Evolutionary conservation across 2,329 filamentous ascomycete species (phyloP).

Genomic region (Orbilia quercus): DNA sequence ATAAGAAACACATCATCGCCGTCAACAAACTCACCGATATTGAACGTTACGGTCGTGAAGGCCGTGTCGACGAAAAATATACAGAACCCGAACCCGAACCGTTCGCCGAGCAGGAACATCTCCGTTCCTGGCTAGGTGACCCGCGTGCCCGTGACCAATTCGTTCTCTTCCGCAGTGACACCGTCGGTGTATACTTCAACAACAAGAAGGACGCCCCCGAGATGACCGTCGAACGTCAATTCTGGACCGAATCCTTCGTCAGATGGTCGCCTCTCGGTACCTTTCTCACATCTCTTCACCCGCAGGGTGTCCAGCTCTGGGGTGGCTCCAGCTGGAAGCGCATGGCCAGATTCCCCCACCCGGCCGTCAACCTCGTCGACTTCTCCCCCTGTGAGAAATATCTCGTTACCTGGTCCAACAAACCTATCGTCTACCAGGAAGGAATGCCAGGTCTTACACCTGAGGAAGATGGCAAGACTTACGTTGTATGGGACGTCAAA

Average conservation of each 20-base stretch:
- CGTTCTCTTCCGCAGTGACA: slow-evolving; percentile 90
- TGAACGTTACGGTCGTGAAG: slow-evolving; percentile 93
- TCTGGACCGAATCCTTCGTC: slow-evolving; percentile 98
- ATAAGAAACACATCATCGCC: slow-evolving; percentile 94
- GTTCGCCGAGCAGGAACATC: slow-evolving; percentile 91
- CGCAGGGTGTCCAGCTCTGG: slow-evolving; percentile 97
- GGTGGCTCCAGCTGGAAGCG: slow-evolving; percentile 88
- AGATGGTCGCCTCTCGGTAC: slow-evolving; percentile 98
- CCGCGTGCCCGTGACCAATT: slow-evolving; percentile 92
- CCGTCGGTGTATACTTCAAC: slow-evolving; percentile 97
- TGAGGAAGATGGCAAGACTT: slow-evolving; percentile 99
- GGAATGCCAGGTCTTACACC: slow-evolving; percentile 83
- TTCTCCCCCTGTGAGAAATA: slow-evolving; percentile 95
- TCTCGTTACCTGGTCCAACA: slow-evolving; percentile 94
- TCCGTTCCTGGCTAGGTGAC: slow-evolving; percentile 92
- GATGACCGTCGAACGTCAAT: slow-evolving; percentile 85
- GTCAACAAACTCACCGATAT: slow-evolving; percentile 99
- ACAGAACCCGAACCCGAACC: slow-evolving; percentile 81
- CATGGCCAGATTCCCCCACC: slow-evolving; percentile 92
- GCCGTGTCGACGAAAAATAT: slow-evolving; percentile 92
- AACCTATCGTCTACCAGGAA: slow-evolving; percentile 91
- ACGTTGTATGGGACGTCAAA: slow-evolving; percentile 96
- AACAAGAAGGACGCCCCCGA: slow-evolving; percentile 93
- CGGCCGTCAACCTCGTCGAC: slow-evolving; percentile 93
- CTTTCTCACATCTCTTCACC: slow-evolving; percentile 92